Base-by-base conservation (phyloP, 345 rosid genomes). In the Populus alba region DNA sequence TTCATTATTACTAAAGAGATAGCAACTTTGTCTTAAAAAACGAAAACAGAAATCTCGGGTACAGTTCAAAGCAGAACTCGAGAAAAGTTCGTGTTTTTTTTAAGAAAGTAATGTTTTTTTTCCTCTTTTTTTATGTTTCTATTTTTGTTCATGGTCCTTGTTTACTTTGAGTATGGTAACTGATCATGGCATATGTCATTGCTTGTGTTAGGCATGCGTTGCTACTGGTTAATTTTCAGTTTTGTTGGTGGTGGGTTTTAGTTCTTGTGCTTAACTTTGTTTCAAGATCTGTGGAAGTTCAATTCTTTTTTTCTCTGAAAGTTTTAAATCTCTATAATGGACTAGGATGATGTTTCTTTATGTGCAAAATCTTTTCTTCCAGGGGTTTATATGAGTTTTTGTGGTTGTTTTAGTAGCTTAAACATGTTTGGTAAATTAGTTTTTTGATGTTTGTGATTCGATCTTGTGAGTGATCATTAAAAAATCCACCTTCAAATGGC, bases 31-130 rank as follows among this genome's bases (percentile, higher is more conserved):
- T 45, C 12, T 53, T 63, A 8, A 53, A 78, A 43, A 63, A n/a
- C 35, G 38, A 73, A 38, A 76, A 86, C 86, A 41, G 25, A n/a
- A 71, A 49, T 78, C 72, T 81, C 62, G 86, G 85, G 70, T 3
- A 2, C 20, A 65, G 70, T 2, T 3, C 20, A 69, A 73, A 39
- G 37, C 59, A 49, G 15, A 77, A 72, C 33, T 72, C 39, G 47
- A 7, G 37, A 59, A 41, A 51, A 47, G 70, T 29, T 16, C 15
- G 53, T 16, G 70, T 37, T 16, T 47, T 3, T 4, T 13, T 4
- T 18, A 8, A 67, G 9, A 68, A 68, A 66, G 85, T 83, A 77
- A 78, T 37, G 38, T 53, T 73, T 75, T 76, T 72, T n/a, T 61
- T 47, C 66, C 51, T 68, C 75, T 45, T 33, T 62, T 4, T 45